Evolutionary conservation across 73 alveolate species (phyloP).

Genomic region (Diophrys appendiculata): DNA sequence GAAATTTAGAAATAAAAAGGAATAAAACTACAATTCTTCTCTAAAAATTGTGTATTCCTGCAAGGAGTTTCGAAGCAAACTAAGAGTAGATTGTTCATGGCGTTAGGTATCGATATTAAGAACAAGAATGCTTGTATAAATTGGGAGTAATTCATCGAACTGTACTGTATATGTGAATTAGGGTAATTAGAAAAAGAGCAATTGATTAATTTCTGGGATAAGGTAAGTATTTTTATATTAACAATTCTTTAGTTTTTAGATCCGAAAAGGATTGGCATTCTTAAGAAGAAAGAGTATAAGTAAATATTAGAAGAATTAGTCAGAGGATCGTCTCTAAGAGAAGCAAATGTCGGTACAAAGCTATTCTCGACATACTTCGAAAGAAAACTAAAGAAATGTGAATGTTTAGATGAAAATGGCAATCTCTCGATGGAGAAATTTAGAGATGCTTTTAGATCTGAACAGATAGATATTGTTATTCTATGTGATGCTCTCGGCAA

Average conservation of each 20-base stretch:
- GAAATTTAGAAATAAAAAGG: conserved; percentile 6
- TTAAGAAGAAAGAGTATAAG: conserved; percentile 26
- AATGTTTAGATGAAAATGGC: neutral
- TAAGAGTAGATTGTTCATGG: conserved; percentile 22
- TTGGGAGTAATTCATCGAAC: conserved; percentile 36
- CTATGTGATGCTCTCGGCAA: conserved; percentile 1
- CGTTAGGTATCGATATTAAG: conserved; percentile 39
- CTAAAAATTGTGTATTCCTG: conserved; percentile 40
- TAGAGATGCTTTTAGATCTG: neutral
- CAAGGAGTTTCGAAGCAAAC: conserved; percentile 28
- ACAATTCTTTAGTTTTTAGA: conserved; percentile 41
- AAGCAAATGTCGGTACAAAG: conserved; percentile 33
- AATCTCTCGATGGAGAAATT: neutral
- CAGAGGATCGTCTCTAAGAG: conserved; percentile 46
- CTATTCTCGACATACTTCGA: conserved; percentile 20
- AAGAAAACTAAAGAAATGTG: neutral
- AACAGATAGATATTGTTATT: neutral
- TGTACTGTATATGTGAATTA: conserved; percentile 45
- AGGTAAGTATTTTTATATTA: neutral
- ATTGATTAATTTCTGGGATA: conserved; percentile 45
- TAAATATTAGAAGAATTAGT: conserved; percentile 29
- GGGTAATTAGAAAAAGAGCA: conserved; percentile 36
- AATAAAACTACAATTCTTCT: conserved; percentile 24
- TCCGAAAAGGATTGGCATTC: conserved; percentile 23
- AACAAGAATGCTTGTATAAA: conserved; percentile 16